Evolutionary conservation across 345 rosid species (phyloP).

Genomic region (Arabis alpina): DNA sequence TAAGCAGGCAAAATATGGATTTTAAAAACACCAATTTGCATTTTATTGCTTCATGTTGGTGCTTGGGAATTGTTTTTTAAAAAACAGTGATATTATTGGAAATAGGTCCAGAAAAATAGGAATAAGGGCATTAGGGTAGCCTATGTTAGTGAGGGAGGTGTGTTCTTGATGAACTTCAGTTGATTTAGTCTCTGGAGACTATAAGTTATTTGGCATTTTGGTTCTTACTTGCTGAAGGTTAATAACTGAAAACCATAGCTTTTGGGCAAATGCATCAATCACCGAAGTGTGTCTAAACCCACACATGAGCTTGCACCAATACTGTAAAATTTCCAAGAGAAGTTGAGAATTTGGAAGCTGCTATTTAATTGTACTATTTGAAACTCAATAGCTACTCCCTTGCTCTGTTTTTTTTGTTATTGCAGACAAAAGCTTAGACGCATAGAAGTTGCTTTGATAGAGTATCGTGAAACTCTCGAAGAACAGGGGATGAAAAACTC

Average conservation of each 20-base stretch:
- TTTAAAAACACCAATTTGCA: conserved; percentile 19
- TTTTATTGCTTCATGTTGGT: conserved; percentile 24
- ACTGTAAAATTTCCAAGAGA: conserved; percentile 3
- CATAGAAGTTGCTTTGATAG: conserved; percentile 90
- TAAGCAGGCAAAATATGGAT: conserved; percentile 12
- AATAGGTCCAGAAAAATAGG: background rate
- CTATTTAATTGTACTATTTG: conserved; percentile 14
- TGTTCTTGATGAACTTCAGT: background rate
- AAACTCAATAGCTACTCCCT: conserved; percentile 13
- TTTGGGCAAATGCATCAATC: background rate
- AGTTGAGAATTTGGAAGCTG: conserved; percentile 13
- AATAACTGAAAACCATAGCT: conserved; percentile 8
- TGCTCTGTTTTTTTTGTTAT: conserved; percentile 31
- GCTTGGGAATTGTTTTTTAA: background rate
- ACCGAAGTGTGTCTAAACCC: background rate
- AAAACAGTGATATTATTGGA: background rate
- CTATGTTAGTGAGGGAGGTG: background rate
- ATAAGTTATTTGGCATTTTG: conserved; percentile 9
- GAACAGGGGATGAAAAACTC: conserved; percentile 77
- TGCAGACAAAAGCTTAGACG: conserved; percentile 89
- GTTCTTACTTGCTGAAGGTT: conserved; percentile 9
- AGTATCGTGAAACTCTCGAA: conserved; percentile 93
- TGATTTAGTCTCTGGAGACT: background rate
- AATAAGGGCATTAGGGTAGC: conserved; percentile 10
- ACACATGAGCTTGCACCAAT: background rate